Evolutionary conservation across 345 rosid species (phyloP), one percentile per base, ranked within the genome.

Genomic region (Trapa bicornis): DNA sequence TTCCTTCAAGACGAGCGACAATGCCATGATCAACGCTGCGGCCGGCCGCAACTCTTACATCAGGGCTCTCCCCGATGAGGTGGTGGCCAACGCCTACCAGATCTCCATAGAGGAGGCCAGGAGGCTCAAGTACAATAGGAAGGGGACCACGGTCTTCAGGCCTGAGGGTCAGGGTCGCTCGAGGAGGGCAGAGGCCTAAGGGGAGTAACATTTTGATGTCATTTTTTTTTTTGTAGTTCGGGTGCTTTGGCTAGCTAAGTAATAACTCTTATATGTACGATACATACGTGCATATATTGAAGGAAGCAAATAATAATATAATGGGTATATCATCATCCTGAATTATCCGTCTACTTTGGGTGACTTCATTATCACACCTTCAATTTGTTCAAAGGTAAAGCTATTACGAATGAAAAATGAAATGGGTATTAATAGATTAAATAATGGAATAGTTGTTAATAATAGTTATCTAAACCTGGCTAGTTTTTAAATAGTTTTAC

Each of bases 1-100:
- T 14, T 47, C 86, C 6, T 87, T 93, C 80, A 85, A 80, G 80
- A 93, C 97, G 47, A 81, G 80, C 54, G 86, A 75, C 65, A 75
- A 78, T 15, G 86, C 90, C 37, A 74, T 74, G 76, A 61, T 70
- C 39, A 76, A 67, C 69, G 75, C 82, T 0, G 67, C 89, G 1
- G 83, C 87, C 0, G 97, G 97, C 4, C 64, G 61, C 32, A 83
- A 84, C 69, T 89, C 89, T 0, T 80, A 71, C 47, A 9, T 88
- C 22, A 61, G 87, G 47, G 88, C 77, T 4, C 66, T 92, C 63
- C 98, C 93, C 0, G 62, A 52, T 15, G 89, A 82, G 56, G 85
- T 92, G 3, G 38, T 88, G 1, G 84, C 86, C 45, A 81, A 76
- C 0, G 81, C 86, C 0, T 86, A 72, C 79, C 73, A 62, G 62